Conservation (phyloP, 805 yeast genomes). For the Yarrowia deformans region DNA sequence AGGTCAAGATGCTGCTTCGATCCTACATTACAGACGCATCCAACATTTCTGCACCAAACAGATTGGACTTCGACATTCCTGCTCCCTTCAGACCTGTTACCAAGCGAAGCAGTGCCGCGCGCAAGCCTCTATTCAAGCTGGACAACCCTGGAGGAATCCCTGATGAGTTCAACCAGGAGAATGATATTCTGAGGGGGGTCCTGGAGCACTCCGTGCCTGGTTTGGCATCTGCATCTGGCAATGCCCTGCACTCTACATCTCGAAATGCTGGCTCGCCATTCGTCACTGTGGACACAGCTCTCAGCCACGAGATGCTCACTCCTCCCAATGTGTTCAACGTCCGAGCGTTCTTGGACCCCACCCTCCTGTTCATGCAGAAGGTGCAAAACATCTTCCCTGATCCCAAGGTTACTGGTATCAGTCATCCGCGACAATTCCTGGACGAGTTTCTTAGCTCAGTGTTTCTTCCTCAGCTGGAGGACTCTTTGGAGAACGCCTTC, state of each 20-base stretch:
- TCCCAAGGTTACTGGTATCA: conserved; percentile 47
- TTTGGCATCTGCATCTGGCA: conserved; percentile 52
- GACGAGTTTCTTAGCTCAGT: conserved; percentile 67
- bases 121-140: conserved; percentile 43
- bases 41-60: conserved; percentile 34
- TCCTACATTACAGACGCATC: conserved; percentile 49
- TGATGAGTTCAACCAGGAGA: conserved; percentile 45
- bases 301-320: conserved; percentile 69
- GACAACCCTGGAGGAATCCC: conserved; percentile 49
- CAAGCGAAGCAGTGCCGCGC: conserved; percentile 48
- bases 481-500: conserved; percentile 62
- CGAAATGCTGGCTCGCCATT: conserved; percentile 55
- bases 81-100: conserved; percentile 25
- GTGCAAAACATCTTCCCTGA: conserved; percentile 55
- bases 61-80: conserved; percentile 23
- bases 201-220: conserved; percentile 78
- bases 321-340: conserved; percentile 79
- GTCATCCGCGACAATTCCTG: conserved; percentile 55
- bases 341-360: conserved; percentile 76
- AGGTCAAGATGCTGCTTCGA: conserved; percentile 52
- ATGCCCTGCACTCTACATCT: conserved; percentile 50
- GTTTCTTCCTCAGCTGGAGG: conserved; percentile 70
- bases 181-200: conserved; percentile 54
- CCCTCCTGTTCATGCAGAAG: conserved; percentile 71
- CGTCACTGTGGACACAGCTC: conserved; percentile 65